These are phyloP conservation scores for Peltaster fructicola DNA, from an alignment of 2,329 filamentous ascomycete genomes.

Conservation along the genomic window DNA sequence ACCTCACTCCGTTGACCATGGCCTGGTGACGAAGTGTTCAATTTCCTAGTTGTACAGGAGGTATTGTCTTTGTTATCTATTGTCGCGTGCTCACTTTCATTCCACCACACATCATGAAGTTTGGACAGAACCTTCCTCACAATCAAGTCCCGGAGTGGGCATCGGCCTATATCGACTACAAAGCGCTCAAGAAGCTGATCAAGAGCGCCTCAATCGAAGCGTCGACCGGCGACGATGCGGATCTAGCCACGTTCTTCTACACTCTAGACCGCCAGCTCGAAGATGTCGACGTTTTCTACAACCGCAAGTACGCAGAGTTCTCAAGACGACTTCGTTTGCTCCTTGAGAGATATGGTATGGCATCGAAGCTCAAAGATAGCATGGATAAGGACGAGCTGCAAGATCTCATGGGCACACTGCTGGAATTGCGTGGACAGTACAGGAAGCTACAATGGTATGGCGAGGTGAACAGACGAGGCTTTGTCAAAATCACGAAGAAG, in stretches of 20 bases:
- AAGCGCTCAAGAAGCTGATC: constrained; percentile 85
- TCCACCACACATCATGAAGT: constrained; percentile 23
- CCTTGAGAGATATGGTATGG: constrained; percentile 69
- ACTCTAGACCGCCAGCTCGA: constrained; percentile 92
- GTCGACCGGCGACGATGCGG: constrained; percentile 55
- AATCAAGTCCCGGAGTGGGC: constrained; percentile 84
- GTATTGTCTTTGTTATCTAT: too few species aligned
- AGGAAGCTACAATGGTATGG: constrained; percentile 95
- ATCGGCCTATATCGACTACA: constrained; percentile 73
- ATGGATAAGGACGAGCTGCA: constrained; percentile 80
- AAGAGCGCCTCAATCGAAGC: constrained; percentile 47
- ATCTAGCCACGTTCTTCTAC: constrained; percentile 95
- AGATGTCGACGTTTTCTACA: constrained; percentile 92
- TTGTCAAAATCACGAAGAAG: constrained; percentile 98
- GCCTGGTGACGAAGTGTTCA: too few species aligned
- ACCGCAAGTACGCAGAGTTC: constrained; percentile 79
- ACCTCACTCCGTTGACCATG: too few species aligned
- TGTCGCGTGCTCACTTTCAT: background rate
- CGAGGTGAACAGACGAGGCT: constrained; percentile 86
- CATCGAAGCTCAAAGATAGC: constrained; percentile 48
- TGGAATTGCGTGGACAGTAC: constrained; percentile 74
- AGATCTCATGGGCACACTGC: constrained; percentile 73
- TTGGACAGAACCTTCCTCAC: constrained; percentile 44
- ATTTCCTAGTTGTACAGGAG: too few species aligned
- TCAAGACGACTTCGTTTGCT: constrained; percentile 70